Conservation (phyloP, 352 stramenopile genomes). For the Ochromonadaceae sp. region DNA sequence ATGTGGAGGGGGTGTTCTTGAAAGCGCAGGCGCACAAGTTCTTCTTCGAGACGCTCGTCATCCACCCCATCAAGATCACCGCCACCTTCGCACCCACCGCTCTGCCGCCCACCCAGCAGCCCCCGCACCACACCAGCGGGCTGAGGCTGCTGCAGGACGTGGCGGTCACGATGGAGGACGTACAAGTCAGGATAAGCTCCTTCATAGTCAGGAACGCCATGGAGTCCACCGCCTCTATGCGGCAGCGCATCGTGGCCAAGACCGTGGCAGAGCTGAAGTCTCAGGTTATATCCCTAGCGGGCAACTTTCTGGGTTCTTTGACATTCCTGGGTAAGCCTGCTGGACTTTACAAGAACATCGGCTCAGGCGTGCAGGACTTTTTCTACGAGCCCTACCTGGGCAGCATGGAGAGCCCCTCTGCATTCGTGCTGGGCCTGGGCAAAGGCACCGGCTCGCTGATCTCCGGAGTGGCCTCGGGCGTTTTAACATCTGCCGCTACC, state of each 20-base stretch:
- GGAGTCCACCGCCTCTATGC: constrained; percentile 49
- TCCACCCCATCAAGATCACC: constrained; percentile 24
- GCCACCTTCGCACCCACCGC: constrained; percentile 13
- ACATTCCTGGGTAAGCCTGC: constrained; percentile 71
- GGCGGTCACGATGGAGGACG: constrained; percentile 45
- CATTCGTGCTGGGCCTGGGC: constrained; percentile 17
- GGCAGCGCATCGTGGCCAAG: constrained; percentile 17
- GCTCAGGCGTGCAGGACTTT: constrained; percentile 71
- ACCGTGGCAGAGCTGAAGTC: constrained; percentile 13
- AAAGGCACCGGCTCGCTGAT: constrained; percentile 15
- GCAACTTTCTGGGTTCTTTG: constrained; percentile 46
- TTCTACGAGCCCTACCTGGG: constrained; percentile 56
- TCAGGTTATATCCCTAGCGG: constrained; percentile 35
- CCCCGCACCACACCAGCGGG: neutral
- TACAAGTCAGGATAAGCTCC: constrained; percentile 60
- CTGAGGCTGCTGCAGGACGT: neutral
- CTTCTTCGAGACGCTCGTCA: constrained; percentile 23
- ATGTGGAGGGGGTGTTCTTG: no score
- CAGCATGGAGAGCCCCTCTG: constrained; percentile 21
- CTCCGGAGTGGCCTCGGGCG: constrained; percentile 18
- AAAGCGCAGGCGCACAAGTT: constrained; percentile 23
- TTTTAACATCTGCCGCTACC: constrained; percentile 13
- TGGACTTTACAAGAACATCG: constrained; percentile 63
- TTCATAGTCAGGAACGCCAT: constrained; percentile 70
- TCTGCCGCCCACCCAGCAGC: neutral